Evolutionary conservation across 2,329 filamentous ascomycete species (phyloP), one percentile per base, ranked within the genome.

Genomic region (Byssochlamys sp.): DNA sequence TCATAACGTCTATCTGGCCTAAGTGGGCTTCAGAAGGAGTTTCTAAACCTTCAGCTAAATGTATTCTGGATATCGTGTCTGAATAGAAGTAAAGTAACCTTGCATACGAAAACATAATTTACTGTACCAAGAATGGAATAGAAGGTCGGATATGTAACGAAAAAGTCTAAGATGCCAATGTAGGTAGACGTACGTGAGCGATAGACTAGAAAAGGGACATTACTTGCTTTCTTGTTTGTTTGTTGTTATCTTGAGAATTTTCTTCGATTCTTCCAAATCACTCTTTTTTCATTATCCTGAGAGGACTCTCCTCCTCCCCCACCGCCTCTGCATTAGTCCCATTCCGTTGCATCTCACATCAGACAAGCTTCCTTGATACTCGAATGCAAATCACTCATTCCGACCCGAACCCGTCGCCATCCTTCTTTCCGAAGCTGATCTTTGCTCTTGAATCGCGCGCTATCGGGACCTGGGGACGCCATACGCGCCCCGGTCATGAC

Each of bases 321-420:
- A 45, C 3, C 5, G 19, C 19, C 19, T 19, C 19, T 19, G 19
- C 19, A 19, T 19, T 19, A 19, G 19, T 19, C 19, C 19, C 19
- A 19, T 19, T 19, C 19, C 19, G 19, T 19, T 19, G 19, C 19
- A 19, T 19, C 54, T 75, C 62, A 78, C 76, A 78, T 78, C 61
- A 78, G 66, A 63, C 76, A 78, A 48, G 75, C 76, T 57, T 78
- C 76, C 67, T 77, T 78, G 61, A 78, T 76, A 58, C 75, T 78
- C 31, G 76, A 77, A 61, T 78, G 76, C 61, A 78, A 59, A 53
- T 78, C 76, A 59, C 75, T 77, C 63, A 76, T 73, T 3, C 74
- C 76, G 26, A 78, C 70, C 28, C 72, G 65, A 52, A 74, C 66
- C 6, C 71, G 70, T 5, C 63, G 67, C 54, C 62, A 65, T 11